Conservation (phyloP, 192 early-diverging fungal species). For the Coemansia furcata region DNA sequence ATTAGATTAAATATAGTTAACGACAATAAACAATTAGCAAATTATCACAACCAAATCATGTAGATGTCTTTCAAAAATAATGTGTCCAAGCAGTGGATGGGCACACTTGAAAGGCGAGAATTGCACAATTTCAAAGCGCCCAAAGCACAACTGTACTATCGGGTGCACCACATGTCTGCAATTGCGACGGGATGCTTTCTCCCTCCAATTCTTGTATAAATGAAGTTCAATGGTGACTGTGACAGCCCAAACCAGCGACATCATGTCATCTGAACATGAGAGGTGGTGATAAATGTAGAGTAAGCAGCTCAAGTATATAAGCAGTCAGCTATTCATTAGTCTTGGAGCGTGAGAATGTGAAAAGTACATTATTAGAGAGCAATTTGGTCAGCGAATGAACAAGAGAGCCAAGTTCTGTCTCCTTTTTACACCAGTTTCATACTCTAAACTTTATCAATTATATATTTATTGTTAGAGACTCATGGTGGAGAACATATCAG, state of each 20-base stretch:
- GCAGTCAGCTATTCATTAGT: background rate
- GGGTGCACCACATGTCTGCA: background rate
- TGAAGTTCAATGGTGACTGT: background rate
- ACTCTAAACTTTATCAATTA: too few species aligned
- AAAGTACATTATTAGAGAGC: background rate
- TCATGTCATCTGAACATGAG: background rate
- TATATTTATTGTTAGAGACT: conserved; percentile 6
- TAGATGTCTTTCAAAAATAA: background rate
- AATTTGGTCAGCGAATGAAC: too few species aligned
- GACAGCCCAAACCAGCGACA: background rate
- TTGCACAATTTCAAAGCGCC: background rate
- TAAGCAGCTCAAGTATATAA: background rate
- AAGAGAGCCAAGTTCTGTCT: too few species aligned
- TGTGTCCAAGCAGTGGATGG: background rate
- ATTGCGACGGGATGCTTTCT: background rate
- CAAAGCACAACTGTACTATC: background rate
- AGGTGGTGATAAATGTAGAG: background rate
- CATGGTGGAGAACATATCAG: conserved; percentile 42
- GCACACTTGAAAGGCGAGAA: background rate
- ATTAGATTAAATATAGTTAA: background rate
- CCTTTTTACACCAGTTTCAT: too few species aligned
- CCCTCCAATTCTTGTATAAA: background rate
- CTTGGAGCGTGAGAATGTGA: too few species aligned
- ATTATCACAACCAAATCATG: background rate
- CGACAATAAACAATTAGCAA: background rate